Base-by-base conservation (phyloP, 352 stramenopile genomes). In the Globisporangium viniferum region DNA sequence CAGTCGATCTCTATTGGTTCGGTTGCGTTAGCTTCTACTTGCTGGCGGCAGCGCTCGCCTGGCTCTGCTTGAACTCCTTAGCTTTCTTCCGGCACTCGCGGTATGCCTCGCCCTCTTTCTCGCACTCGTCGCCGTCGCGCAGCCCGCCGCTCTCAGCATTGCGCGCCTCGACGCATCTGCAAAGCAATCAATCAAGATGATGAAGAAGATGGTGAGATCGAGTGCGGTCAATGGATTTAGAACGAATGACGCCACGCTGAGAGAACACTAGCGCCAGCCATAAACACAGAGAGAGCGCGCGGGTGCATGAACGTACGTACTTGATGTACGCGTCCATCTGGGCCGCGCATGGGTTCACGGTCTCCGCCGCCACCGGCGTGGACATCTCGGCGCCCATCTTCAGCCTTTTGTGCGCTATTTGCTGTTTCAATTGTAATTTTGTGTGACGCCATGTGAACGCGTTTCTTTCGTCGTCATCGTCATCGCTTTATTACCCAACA, bases 291-390 rank as follows among this genome's bases (percentile, higher is more conserved):
- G 12, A 59, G 66, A 72, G 6, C 66, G 18, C 22, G 51, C 31
- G 51, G 2, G 36, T 14, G 35, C 27, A 55, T 7, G 24, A 27
- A 24, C 27, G 14, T 33, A 90, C 80, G 70, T 62, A 93, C 84
- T 87, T 90, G 73, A 93, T 85, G 73, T 93, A 93, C 48, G 62
- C 69, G 20, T 86, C 73, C 82, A 93, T 93, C 67, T 88, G 72
- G 2, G 62, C 53, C 20, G 77, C 68, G 67, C 84, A 93, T 55
- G 81, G 78, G 67, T 91, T 86, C 64, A 59, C 66, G 27, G 59
- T 65, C 12, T 62, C 51, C 68, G 59, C 46, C 53, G 51, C 64
- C 39, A 46, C 31, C 57, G 70, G 76, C 65, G 89, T 91, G 60
- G 84, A 90, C 62, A 72, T 67, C 63, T 91, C 73, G n/a, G 76